Evolutionary conservation across 192 early-diverging fungal genomes (phyloP).

Genomic region (Endogone sp.): DNA sequence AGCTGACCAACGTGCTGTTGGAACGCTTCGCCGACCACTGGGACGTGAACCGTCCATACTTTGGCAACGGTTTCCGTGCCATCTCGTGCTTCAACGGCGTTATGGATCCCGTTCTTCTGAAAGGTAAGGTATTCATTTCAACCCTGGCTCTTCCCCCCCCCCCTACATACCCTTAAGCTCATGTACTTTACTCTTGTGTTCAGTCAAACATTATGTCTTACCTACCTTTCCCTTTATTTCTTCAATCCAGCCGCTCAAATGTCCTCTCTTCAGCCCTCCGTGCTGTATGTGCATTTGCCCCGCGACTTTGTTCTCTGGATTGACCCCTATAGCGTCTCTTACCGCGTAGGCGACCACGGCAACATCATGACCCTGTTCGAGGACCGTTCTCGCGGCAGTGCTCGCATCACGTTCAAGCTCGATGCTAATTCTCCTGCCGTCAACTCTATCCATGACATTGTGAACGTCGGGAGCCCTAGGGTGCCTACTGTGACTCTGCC

Average conservation of each 20-base stretch:
- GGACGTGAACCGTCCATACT: slow-evolving; percentile 57
- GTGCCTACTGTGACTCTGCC: neutral
- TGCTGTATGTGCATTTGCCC: slow-evolving; percentile 56
- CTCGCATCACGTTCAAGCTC: neutral
- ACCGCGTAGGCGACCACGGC: slow-evolving; percentile 68
- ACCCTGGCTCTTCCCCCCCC: no score
- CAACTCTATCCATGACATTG: neutral
- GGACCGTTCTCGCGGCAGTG: slow-evolving; percentile 40
- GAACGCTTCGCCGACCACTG: slow-evolving; percentile 68
- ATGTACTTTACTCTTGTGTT: no score
- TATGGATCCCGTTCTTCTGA: slow-evolving; percentile 57
- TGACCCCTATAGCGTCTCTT: slow-evolving; percentile 68
- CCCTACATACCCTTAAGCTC: no score
- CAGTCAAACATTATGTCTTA: no score
- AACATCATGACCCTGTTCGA: slow-evolving; percentile 63
- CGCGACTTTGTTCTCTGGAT: slow-evolving; percentile 73
- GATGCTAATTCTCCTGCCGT: neutral
- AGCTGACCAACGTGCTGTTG: slow-evolving; percentile 46
- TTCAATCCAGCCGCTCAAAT: slow-evolving; percentile 42
- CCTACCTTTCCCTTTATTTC: no score
- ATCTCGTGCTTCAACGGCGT: slow-evolving; percentile 66
- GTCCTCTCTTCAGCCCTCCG: slow-evolving; percentile 33
- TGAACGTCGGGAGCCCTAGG: neutral
- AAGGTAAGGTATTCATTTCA: no score
- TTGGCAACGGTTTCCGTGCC: slow-evolving; percentile 75